Conservation (phyloP, 345 rosid genomes). For the Tarenaya hassleriana region DNA sequence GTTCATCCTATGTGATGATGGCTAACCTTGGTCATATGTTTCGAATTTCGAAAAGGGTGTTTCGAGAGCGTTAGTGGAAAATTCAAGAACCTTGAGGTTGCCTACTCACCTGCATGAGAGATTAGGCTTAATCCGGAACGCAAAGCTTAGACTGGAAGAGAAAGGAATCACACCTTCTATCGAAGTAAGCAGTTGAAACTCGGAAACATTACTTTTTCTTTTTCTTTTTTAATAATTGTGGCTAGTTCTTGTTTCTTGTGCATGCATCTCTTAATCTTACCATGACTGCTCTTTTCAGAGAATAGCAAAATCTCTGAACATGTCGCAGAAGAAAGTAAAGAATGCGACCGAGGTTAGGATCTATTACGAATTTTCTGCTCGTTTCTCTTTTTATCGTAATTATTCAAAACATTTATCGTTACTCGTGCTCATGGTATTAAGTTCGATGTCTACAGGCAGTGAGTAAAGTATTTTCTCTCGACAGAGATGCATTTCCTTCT, state of each 20-base stretch:
- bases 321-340: conserved; percentile 87
- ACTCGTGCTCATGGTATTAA: conserved; percentile 17
- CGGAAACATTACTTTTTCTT: not conserved
- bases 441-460: conserved; percentile 45
- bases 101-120: conserved; percentile 86
- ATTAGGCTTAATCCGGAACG: conserved; percentile 74
- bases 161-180: conserved; percentile 82
- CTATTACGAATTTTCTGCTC: not conserved
- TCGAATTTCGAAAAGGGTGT: conserved; percentile 59
- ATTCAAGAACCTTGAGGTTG: conserved; percentile 75
- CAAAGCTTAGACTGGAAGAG: conserved; percentile 76
- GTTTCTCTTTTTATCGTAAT: conserved; percentile 15
- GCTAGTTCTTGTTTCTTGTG: not conserved
- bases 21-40: conserved; percentile 12
- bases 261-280: conserved; percentile 16
- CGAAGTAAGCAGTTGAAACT: conserved; percentile 47
- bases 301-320: conserved; percentile 77
- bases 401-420: not conserved
- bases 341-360: conserved; percentile 84
- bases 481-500: conserved; percentile 85
- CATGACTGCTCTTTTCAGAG: conserved; percentile 42
- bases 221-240: no score
- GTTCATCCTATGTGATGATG: not conserved
- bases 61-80: conserved; percentile 79
- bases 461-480: conserved; percentile 78